Conservation (phyloP, 2,329 filamentous ascomycete species). For the Neopestalotiopsis clavispora region DNA sequence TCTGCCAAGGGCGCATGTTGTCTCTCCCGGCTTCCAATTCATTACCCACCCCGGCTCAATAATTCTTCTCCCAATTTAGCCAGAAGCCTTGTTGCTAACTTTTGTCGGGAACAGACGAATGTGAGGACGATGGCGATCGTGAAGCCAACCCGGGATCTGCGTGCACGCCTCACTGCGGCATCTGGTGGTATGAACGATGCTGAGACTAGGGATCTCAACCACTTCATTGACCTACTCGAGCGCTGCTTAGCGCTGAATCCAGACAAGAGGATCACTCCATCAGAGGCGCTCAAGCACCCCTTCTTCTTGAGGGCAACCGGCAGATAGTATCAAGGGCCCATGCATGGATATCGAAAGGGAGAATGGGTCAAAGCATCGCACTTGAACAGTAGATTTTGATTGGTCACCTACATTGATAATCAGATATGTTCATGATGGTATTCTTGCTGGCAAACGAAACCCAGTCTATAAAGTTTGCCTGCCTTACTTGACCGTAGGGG, state of each 20-base stretch:
- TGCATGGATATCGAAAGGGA: not conserved
- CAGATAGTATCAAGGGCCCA: constrained; percentile 27
- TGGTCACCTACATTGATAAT: no score
- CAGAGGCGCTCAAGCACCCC: constrained; percentile 85
- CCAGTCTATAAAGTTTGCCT: no score
- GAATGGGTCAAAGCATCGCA: no score
- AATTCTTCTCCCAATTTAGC: constrained; percentile 7
- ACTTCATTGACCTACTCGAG: constrained; percentile 87
- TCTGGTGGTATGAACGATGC: constrained; percentile 74
- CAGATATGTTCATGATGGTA: no score
- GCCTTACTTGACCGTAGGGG: no score
- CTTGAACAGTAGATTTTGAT: no score
- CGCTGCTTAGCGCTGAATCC: constrained; percentile 89
- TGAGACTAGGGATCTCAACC: constrained; percentile 77
- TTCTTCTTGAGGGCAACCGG: constrained; percentile 66
- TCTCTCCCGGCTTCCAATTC: not conserved
- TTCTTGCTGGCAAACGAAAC: no score
- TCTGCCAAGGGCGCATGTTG: constrained; percentile 17
- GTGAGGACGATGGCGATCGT: constrained; percentile 70
- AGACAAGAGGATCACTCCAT: constrained; percentile 86
- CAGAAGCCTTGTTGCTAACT: constrained; percentile 1
- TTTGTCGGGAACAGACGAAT: constrained; percentile 56
- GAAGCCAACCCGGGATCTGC: constrained; percentile 82
- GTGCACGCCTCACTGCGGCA: constrained; percentile 76
- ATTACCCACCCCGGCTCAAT: not conserved